Evolutionary conservation across 2,329 filamentous ascomycete species (phyloP).

Genomic region (Diaporthe vexans): DNA sequence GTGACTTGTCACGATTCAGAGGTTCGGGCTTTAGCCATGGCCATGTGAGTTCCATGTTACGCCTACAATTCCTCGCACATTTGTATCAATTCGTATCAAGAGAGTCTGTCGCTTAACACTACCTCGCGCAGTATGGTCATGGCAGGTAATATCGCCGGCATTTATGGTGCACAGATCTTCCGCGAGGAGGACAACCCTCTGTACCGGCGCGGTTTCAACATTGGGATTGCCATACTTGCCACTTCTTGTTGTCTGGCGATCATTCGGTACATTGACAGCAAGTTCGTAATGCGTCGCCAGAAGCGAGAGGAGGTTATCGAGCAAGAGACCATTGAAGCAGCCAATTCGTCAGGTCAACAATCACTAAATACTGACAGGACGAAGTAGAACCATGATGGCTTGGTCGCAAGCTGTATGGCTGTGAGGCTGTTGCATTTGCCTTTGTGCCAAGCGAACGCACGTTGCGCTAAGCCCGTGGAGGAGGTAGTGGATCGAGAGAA

Average conservation of each 20-base stretch:
- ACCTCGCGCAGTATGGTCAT: conserved; percentile 13
- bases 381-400: background rate
- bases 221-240: background rate
- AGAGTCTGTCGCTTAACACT: too few relatives aligned
- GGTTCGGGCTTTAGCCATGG: conserved; percentile 10
- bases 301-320: background rate
- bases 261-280: conserved; percentile 10
- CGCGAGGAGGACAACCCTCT: conserved; percentile 7
- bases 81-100: too few relatives aligned
- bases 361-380: background rate
- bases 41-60: too few relatives aligned
- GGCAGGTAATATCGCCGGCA: conserved; percentile 9
- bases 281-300: background rate
- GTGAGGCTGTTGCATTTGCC: too few relatives aligned
- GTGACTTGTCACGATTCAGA: conserved; percentile 10
- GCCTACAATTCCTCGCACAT: too few relatives aligned
- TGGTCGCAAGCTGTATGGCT: too few relatives aligned
- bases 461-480: too few relatives aligned
- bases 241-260: conserved; percentile 4
- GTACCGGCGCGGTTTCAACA: background rate
- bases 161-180: conserved; percentile 3
- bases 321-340: background rate
- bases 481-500: too few relatives aligned
- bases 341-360: background rate
- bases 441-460: too few relatives aligned